Base-by-base conservation (phyloP, 2,329 filamentous ascomycete genomes). In the Bipolaris victoriae region DNA sequence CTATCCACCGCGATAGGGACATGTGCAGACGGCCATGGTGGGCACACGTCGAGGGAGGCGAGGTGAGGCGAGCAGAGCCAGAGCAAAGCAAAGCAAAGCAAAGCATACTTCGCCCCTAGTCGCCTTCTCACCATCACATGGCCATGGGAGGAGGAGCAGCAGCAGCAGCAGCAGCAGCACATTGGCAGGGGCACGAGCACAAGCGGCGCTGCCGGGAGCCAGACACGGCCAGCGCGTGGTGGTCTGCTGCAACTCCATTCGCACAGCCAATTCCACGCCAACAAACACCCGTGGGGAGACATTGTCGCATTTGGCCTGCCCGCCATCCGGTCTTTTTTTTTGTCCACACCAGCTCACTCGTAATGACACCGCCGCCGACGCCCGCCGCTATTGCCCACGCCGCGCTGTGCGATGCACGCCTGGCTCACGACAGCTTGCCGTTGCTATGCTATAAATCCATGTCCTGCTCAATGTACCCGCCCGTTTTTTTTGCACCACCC, bases 231-330 rank as follows among this genome's bases (percentile, higher is more conserved):
- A 51, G 40, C 49, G 57, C 63, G 63, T 66, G 61, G 41, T 54
- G 53, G 49, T 45, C 44, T 56, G 40, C 48, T 58, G 60, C 57
- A 52, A 50, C 61, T 62, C 53, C 51, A 65, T 65, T 65, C 63
- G 63, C 63, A 58, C 62, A 55, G 49, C 37, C 51, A 48, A 39
- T 36, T 48, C 46, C 58, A 55, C 55, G 55, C 55, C 24, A 47
- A 44, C 37, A 26, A 22, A 26, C 56, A 46, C 43, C 49, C 61
- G 58, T 62, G 61, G 56, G 63, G 57, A 60, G 20, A 24, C 54
- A 55, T 60, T 57, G 61, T 66, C 61, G 63, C 59, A 57, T 51
- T 61, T 52, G n/a, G 9, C 5, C 2, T 29, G 26, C 26, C 26
- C 26, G 7, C 9, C 26, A 3, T 29, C 26, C 9, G 26, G 26